These are phyloP conservation scores for Calocera viscosa DNA, from an alignment of 768 basidiomycete species.

Conservation along the genomic window DNA sequence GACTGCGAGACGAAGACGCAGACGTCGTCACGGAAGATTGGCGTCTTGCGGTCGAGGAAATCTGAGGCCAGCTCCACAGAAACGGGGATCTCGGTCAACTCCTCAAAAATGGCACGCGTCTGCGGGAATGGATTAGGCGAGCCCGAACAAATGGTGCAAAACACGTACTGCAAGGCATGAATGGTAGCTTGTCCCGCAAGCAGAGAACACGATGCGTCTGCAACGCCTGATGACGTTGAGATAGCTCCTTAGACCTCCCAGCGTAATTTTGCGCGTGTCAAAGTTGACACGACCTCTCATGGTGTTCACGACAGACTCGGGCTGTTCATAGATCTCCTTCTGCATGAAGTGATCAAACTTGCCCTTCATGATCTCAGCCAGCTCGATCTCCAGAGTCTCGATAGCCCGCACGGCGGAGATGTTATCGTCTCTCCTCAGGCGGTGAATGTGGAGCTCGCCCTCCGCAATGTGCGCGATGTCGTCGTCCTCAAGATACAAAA, in stretches of 20 bases:
- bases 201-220: constrained; percentile 87
- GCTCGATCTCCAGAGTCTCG: constrained; percentile 95
- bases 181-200: constrained; percentile 98
- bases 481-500: constrained; percentile 96
- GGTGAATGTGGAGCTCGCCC: constrained; percentile 97
- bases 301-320: constrained; percentile 98
- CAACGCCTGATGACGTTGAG: constrained; percentile 91
- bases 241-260: constrained; percentile 91
- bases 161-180: constrained; percentile 64
- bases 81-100: constrained; percentile 96
- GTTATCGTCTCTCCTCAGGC: constrained; percentile 80
- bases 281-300: constrained; percentile 99
- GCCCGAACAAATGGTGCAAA: neutral
- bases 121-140: constrained; percentile 12
- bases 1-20: constrained; percentile 95
- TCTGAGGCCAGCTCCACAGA: constrained; percentile 94
- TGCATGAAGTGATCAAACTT: constrained; percentile 99
- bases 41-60: constrained; percentile 97
- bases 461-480: constrained; percentile 96
- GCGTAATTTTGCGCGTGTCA: constrained; percentile 76
- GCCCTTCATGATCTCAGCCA: constrained; percentile 99
- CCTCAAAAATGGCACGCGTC: constrained; percentile 95
- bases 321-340: constrained; percentile 99
- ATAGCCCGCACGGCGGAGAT: constrained; percentile 76
- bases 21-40: constrained; percentile 97